Evolutionary conservation across 805 yeast genomes (phyloP).

Genomic region (Candida koratica): DNA sequence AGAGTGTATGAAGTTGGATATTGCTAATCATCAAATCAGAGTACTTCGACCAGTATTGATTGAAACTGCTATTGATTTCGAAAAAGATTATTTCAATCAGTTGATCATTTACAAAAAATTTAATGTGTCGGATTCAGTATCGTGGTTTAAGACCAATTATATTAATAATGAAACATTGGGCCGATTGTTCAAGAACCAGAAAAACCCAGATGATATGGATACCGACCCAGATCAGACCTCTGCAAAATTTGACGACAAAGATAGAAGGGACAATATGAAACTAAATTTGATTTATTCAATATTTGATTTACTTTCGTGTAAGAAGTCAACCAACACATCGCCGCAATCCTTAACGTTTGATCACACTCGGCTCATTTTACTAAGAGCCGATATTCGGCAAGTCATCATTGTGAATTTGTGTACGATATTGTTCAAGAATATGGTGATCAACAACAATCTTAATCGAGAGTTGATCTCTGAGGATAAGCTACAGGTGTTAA

Average conservation of each 20-base stretch:
- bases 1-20: slow-evolving; percentile 93
- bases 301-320: slow-evolving; percentile 65
- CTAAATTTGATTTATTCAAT: slow-evolving; percentile 42
- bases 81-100: slow-evolving; percentile 71
- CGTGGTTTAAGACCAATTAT: slow-evolving; percentile 55
- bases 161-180: slow-evolving; percentile 17
- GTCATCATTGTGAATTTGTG: slow-evolving; percentile 77
- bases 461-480: slow-evolving; percentile 25
- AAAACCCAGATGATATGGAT: slow-evolving; percentile 3
- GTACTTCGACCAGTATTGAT: slow-evolving; percentile 77
- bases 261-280: slow-evolving; percentile 7
- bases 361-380: slow-evolving; percentile 68
- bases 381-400: slow-evolving; percentile 84
- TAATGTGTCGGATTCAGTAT: slow-evolving; percentile 54
- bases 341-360: slow-evolving; percentile 84
- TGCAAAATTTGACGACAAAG: background rate
- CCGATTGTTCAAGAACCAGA: slow-evolving; percentile 1
- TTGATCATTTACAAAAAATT: slow-evolving; percentile 53
- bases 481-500: slow-evolving; percentile 46
- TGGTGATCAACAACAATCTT: slow-evolving; percentile 39
- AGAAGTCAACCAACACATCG: slow-evolving; percentile 76
- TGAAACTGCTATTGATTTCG: slow-evolving; percentile 85
- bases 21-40: slow-evolving; percentile 90
- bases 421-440: slow-evolving; percentile 65
- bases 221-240: background rate